phyloP scores from a whole-genome alignment of 495 filamentous ascomycete species.

The Glonium stellatum region DNA sequence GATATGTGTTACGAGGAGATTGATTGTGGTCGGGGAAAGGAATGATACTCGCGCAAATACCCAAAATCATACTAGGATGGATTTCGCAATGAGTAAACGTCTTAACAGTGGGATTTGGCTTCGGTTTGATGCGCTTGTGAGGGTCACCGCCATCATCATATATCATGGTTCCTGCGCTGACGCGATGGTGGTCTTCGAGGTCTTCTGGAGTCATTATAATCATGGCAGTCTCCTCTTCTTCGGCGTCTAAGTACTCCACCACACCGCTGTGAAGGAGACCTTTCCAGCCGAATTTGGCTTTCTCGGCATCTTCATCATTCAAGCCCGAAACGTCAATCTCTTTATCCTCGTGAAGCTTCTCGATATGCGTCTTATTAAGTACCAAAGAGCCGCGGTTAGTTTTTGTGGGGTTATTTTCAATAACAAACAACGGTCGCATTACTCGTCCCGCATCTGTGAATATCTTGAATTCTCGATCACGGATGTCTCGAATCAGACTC shows the following conservation, averaged over 20 bases:
- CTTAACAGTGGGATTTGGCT: conserved; percentile 71
- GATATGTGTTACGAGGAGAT: conserved; percentile 97
- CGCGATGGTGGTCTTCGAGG: conserved; percentile 57
- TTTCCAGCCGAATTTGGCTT: conserved; percentile 65
- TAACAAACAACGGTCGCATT: conserved; percentile 82
- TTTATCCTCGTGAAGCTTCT: conserved; percentile 61
- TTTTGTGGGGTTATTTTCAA: conserved; percentile 67
- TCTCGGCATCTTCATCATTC: conserved; percentile 16
- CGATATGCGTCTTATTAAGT: conserved; percentile 73
- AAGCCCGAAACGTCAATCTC: conserved; percentile 40
- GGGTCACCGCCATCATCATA: conserved; percentile 54
- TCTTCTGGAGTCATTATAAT: conserved; percentile 98
- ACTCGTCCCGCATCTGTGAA: conserved; percentile 96
- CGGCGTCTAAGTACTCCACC: conserved; percentile 92
- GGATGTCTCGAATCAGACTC: conserved; percentile 87
- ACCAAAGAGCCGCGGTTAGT: conserved; percentile 68
- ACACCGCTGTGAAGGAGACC: conserved; percentile 72
- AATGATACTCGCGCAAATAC: conserved; percentile 97
- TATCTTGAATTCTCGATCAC: conserved; percentile 96
- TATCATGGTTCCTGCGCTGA: conserved; percentile 58
- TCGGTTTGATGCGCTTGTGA: conserved; percentile 79
- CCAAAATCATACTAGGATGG: conserved; percentile 97
- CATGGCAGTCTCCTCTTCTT: conserved; percentile 98
- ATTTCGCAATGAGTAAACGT: conserved; percentile 98
- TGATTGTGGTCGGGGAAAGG: conserved; percentile 99